phyloP scores from a whole-genome alignment of 805 yeast genomes.

The Yarrowia sp. region DNA sequence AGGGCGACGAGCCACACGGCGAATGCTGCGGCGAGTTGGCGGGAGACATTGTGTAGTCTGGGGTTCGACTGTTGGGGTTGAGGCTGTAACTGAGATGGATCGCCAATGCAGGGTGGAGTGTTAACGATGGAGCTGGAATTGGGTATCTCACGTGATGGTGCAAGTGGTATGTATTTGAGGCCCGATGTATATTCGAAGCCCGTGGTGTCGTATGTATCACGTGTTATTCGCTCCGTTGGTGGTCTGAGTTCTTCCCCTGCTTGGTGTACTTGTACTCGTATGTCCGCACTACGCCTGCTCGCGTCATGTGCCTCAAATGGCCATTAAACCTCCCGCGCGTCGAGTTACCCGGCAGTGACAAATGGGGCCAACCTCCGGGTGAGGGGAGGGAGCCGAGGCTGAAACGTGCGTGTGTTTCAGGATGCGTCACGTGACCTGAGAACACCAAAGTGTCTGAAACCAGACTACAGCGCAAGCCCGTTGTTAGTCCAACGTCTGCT shows the following conservation, averaged over 20 bases:
- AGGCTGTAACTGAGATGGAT: constrained; percentile 6
- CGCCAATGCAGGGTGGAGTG: constrained; percentile 16
- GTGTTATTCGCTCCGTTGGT: neutral
- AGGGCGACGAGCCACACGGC: constrained; percentile 14
- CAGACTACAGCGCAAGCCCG: neutral
- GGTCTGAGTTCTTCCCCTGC: neutral
- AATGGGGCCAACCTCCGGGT: no score
- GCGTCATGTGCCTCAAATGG: constrained; percentile 30
- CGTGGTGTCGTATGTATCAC: no score
- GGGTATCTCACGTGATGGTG: neutral
- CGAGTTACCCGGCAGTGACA: constrained; percentile 28
- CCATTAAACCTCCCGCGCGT: constrained; percentile 27
- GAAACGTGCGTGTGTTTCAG: neutral
- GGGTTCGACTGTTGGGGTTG: neutral
- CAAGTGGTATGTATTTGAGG: neutral
- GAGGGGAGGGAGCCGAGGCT: neutral
- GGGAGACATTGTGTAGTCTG: constrained; percentile 8
- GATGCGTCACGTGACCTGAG: neutral
- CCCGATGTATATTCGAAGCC: no score
- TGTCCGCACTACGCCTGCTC: neutral
- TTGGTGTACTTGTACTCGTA: neutral
- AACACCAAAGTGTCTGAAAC: no score
- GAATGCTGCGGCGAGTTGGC: constrained; percentile 9
- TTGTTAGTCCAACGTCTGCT: neutral
- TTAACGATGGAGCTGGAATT: no score